A percentile compares a stretch with the other conserved stretches of the same genome.
These are phyloP conservation scores for Xylariales sp. DNA, from an alignment of 2,329 filamentous ascomycete genomes.

Conservation along the genomic window DNA sequence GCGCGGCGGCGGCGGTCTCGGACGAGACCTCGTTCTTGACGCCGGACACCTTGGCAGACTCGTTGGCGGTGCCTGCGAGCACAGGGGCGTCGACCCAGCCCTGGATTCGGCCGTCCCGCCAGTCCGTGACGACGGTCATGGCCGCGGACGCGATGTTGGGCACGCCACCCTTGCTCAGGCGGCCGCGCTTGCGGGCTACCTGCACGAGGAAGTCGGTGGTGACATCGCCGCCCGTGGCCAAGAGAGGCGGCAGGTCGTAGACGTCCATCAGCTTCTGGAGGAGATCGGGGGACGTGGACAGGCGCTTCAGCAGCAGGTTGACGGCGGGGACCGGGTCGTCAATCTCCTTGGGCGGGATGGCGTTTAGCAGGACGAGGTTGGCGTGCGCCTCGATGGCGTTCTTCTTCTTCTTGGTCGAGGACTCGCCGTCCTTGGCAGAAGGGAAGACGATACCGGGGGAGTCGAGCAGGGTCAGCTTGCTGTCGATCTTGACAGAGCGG, in stretches of 20 bases:
- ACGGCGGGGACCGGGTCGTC: slow-evolving; percentile 88
- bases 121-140: slow-evolving; percentile 92
- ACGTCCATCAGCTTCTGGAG: slow-evolving; percentile 75
- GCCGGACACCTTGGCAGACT: slow-evolving; percentile 16
- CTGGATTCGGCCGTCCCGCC: slow-evolving; percentile 91
- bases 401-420: slow-evolving; percentile 32
- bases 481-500: slow-evolving; percentile 88
- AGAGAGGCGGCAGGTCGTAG: slow-evolving; percentile 79
- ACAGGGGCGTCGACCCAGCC: slow-evolving; percentile 81
- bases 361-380: slow-evolving; percentile 82
- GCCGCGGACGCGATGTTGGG: slow-evolving; percentile 86
- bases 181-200: slow-evolving; percentile 87
- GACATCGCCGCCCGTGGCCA: slow-evolving; percentile 67
- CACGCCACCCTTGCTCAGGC: slow-evolving; percentile 82
- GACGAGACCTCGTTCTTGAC: slow-evolving; percentile 19
- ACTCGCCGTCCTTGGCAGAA: slow-evolving; percentile 38
- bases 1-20: slow-evolving; percentile 26
- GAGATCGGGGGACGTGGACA: slow-evolving; percentile 69
- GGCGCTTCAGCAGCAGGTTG: slow-evolving; percentile 73
- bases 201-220: slow-evolving; percentile 92
- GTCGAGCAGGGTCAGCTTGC: slow-evolving; percentile 88
- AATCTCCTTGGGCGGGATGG: slow-evolving; percentile 89
- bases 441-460: slow-evolving; percentile 95
- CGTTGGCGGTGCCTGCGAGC: slow-evolving; percentile 46
- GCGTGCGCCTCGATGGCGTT: slow-evolving; percentile 71